Base-by-base conservation (phyloP, 352 stramenopile species). In the Pythium dissotocum region DNA sequence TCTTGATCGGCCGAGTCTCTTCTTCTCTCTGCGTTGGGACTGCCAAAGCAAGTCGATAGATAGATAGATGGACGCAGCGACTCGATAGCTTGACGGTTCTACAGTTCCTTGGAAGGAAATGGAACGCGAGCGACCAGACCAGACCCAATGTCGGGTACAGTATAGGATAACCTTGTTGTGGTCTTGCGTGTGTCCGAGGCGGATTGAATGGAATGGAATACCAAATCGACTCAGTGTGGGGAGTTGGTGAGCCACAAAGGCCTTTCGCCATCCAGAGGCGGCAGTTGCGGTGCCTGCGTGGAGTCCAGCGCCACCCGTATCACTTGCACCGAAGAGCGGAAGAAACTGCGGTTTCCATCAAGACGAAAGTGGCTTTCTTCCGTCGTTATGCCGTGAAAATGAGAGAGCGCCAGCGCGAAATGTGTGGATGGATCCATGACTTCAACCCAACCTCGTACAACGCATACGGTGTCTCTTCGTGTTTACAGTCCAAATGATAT, bases 361-460 rank as follows among this genome's bases (percentile, higher is more conserved):
- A 48, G 40, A 48, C 12, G 14, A 6, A 7, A 36, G 32, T 58
- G 52, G 52, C 26, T 58, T 58, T 58, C 52, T 58, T 58, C 52
- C 16, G 42, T 58, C 52, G 52, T 42, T 58, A 28, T 32, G 52
- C 28, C 6, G 26, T 14, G 52, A 40, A 58, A 58, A 42, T 58
- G 32, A 40, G 28, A 58, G 32, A 40, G 26, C 28, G 28, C 52
- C 28, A 42, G 52, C 52, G 32, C 52, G 52, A 58, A 58, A 42
- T 36, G 52, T 58, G 52, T 58, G 26, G 52, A 42, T 16, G 13
- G 26, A 58, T 40, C 28, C 32, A 36, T 56, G 14, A 53, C 46
- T 53, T n/a, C 46, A 53, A 53, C 46, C n/a, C 9, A 24, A 53
- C n/a, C 46, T 53, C 21, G 9, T 4, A 32, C 4, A 53, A 30